A percentile compares a stretch with the other conserved stretches of the same genome.
Conservation (phyloP, 208 protist genomes). For the Sergeia podlipaevii region DNA sequence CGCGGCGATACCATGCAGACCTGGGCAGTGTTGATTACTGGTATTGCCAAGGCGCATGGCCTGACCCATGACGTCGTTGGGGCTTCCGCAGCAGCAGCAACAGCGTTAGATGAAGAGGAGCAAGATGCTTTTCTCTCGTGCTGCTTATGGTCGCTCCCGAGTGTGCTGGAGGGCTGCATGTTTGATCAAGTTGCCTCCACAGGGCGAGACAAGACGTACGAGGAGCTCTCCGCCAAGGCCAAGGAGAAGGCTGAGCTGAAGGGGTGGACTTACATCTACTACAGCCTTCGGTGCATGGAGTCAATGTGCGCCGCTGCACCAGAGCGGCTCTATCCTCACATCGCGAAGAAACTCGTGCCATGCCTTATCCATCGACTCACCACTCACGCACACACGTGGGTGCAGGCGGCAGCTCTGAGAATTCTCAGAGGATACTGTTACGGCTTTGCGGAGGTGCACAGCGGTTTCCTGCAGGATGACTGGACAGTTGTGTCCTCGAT, state of each 20-base stretch:
- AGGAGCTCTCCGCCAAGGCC: conserved; percentile 21
- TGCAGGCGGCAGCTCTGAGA: conserved; percentile 65
- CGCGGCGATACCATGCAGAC: conserved; percentile 10
- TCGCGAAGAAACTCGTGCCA: conserved; percentile 36
- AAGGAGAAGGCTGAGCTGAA: conserved; percentile 59
- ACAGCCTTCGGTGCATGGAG: conserved; percentile 74
- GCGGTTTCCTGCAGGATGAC: conserved; percentile 43
- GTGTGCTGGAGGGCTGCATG: conserved; percentile 51
- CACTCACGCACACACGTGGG: conserved; percentile 80
- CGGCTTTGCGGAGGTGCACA: conserved; percentile 55
- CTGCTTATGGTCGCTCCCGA: conserved; percentile 58
- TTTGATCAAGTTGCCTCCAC: conserved; percentile 52
- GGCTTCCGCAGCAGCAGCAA: not conserved
- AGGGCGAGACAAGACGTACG: conserved; percentile 11
- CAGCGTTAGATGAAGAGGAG: conserved; percentile 17
- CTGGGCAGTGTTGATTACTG: conserved; percentile 7
- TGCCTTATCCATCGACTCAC: conserved; percentile 40
- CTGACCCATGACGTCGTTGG: not conserved
- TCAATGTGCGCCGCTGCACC: conserved; percentile 45
- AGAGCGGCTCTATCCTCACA: conserved; percentile 37
- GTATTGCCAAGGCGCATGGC: conserved; percentile 16
- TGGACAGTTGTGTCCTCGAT: conserved; percentile 9
- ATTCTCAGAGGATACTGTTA: conserved; percentile 76
- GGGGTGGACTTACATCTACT: conserved; percentile 78
- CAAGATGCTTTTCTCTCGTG: conserved; percentile 37